Base-by-base conservation (phyloP, 2,329 filamentous ascomycete species). In the Rutstroemia sp. region DNA sequence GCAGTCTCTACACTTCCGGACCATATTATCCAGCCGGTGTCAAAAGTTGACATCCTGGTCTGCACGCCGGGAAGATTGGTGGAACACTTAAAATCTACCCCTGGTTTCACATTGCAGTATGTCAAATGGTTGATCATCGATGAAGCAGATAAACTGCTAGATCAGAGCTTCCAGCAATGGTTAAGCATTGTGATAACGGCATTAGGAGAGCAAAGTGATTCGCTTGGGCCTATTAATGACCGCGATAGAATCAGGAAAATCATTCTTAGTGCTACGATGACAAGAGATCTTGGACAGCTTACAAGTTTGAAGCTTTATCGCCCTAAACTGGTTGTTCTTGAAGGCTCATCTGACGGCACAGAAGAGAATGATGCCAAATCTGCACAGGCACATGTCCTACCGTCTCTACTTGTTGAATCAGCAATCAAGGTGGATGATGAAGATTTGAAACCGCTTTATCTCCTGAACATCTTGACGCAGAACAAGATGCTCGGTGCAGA, bases 91-190 rank as follows among this genome's bases (percentile, higher is more conserved):
- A 86, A 87, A 61, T 84, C 86, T 58, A 97, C 92, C 0, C 82
- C 83, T 3, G 91, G 90, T 0, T 96, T 97, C 69, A 82, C 78
- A 0, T 76, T 97, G 21, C 81, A 87, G 56, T 79, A 88, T 67
- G 76, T 96, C 4, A 82, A 88, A 59, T 97, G 92, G 91, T 77
- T 97, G 0, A 82, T 96, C 2, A 87, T 96, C 47, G 92, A 97
- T 65, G 92, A 97, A 72, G 94, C 92, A 10, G 92, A 97, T 71
- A 90, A 94, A 68, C 76, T 97, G 12, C 79, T 97, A 5, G 87
- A 92, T 45, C 89, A 97, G 70, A 92, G 88, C 66, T 96, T 94
- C 71, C 92, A 96, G 69, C 88, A 92, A 65, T 96, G 92, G 92
- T 76, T 95, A 3, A 82, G 84, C 42, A 74, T 86, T 0, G 81